Evolutionary conservation across 768 basidiomycete genomes (phyloP).

Genomic region (Coprinopsis sp.): DNA sequence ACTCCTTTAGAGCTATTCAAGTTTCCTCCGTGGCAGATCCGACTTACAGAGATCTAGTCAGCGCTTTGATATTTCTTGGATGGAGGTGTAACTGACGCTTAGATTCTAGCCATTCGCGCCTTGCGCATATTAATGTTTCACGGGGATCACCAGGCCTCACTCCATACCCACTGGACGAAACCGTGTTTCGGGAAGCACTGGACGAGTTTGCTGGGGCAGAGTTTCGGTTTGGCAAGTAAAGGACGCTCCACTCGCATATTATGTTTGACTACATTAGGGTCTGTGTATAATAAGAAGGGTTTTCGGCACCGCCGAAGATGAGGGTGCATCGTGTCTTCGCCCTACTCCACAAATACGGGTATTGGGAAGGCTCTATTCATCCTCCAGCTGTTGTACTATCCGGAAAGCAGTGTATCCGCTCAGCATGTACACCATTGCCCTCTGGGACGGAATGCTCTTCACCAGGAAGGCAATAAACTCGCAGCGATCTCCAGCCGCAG

Average conservation of each 20-base stretch:
- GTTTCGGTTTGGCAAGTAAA: slow-evolving; percentile 73
- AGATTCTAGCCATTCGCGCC: slow-evolving; percentile 1
- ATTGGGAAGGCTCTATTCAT: too few species aligned
- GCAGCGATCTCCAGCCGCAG: too few species aligned
- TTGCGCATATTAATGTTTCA: neutral
- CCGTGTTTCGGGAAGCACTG: slow-evolving; percentile 61
- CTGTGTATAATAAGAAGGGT: neutral
- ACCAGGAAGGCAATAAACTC: too few species aligned
- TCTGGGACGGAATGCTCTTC: too few species aligned
- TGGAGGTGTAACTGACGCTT: neutral
- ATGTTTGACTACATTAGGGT: neutral
- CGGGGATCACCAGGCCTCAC: slow-evolving; percentile 1
- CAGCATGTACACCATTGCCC: too few species aligned
- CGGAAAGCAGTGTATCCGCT: too few species aligned
- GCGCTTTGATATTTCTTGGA: slow-evolving; percentile 17
- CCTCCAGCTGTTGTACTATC: too few species aligned
- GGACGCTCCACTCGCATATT: neutral
- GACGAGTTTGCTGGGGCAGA: slow-evolving; percentile 72
- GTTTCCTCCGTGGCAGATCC: slow-evolving; percentile 84
- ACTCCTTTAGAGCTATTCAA: slow-evolving; percentile 63
- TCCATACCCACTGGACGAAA: slow-evolving; percentile 39
- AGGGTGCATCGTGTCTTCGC: too few species aligned
- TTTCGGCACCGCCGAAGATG: neutral
- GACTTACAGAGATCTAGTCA: slow-evolving; percentile 76
- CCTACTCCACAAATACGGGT: too few species aligned